phyloP scores from a whole-genome alignment of 176 grass and related monocot genomes.

The Echinochloa phyllopogon region DNA sequence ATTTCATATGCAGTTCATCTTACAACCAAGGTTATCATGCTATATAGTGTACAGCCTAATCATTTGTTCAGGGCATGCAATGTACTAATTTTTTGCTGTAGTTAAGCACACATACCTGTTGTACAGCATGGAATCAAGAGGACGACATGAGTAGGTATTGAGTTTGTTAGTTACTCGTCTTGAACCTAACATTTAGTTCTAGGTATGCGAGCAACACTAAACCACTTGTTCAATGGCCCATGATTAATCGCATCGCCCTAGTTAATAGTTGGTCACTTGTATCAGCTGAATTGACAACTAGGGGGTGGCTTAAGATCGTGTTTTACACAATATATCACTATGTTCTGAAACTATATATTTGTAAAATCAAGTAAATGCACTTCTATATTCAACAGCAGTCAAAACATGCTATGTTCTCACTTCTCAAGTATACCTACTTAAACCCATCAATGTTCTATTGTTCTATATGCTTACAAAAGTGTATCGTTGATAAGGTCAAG shows the following conservation, averaged over 20 bases:
- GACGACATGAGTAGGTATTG: not conserved
- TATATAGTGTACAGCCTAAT: not conserved
- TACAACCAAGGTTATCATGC: constrained; percentile 5
- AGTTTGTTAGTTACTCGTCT: not conserved
- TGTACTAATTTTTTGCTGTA: not conserved
- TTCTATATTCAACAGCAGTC: no score
- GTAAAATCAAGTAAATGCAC: no score
- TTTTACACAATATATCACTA: no score
- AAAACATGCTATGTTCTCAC: no score
- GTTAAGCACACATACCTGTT: not conserved
- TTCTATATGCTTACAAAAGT: no score
- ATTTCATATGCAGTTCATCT: constrained; percentile 16
- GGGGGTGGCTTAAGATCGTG: no score
- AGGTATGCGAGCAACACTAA: not conserved
- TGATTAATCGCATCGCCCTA: not conserved
- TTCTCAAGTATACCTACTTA: no score
- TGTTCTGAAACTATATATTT: no score
- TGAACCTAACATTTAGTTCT: not conserved
- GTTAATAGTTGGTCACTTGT: not conserved
- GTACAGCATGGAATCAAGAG: not conserved
- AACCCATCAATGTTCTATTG: no score
- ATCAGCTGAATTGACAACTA: not conserved
- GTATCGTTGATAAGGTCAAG: no score
- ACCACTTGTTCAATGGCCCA: not conserved
- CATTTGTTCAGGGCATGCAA: not conserved